Conservation (phyloP, 225 moss, liverwort and hornwort genomes). For the Ulota crispa region DNA sequence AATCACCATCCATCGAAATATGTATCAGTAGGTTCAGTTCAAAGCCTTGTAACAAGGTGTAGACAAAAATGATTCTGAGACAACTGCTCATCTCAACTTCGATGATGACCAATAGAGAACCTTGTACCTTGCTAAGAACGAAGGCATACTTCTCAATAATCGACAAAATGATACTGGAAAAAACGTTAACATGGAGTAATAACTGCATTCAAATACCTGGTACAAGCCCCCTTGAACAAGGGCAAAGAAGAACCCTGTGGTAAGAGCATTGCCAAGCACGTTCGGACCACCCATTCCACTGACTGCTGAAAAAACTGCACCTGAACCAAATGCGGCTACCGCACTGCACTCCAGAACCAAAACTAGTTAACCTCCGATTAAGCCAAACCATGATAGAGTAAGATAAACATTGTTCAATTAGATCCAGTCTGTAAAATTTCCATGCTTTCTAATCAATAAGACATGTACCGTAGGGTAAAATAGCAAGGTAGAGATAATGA, state of each 20-base stretch:
- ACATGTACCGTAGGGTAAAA: not conserved
- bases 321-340: conserved; percentile 95
- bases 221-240: conserved; percentile 83
- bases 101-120: not conserved
- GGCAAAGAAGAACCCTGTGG: conserved; percentile 80
- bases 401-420: not conserved
- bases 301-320: conserved; percentile 87
- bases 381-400: not conserved
- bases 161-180: not conserved
- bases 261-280: conserved; percentile 80
- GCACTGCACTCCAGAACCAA: conserved; percentile 57
- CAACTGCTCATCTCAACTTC: not conserved
- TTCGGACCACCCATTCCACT: conserved; percentile 92
- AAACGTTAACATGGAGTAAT: not conserved
- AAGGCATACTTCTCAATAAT: not conserved
- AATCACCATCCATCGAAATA: not conserved
- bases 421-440: not conserved
- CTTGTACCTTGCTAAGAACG: not conserved
- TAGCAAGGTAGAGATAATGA: not conserved
- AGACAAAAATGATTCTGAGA: not conserved
- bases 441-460: not conserved
- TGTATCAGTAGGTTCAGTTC: not conserved
- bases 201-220: conserved; percentile 47
- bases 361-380: not conserved
- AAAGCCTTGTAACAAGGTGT: not conserved